Evolutionary conservation across 73 alveolate species (phyloP), one percentile per base, ranked within the genome.

Genomic region (Breviolum minutum): DNA sequence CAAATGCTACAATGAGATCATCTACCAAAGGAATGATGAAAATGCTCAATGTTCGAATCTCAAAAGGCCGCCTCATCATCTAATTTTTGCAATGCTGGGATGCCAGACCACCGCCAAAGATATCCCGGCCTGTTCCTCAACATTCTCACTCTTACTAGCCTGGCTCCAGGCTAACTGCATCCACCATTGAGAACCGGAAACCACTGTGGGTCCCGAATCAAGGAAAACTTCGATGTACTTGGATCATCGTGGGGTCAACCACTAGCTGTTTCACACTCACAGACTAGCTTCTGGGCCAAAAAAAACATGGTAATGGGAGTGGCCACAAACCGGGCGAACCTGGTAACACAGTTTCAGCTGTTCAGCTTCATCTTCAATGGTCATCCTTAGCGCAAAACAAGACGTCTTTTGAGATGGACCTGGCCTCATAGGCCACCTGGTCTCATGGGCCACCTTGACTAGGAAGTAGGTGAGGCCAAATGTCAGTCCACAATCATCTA

Each of bases 331-430:
- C n/a, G n/a, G n/a, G 77, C 54, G 54, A 74, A 82, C 98, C 98
- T 92, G 98, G 98, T 69, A 74, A 89, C 98, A 92, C 24, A 92
- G 73, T 54, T 74, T 92, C 54, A 92, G 80, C 27, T 20, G 20
- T n/a, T 92, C 98, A 11, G 98, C 98, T 80, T 92, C 98, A 20
- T 92, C 98, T 12, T 92, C 90, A 24, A 92, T 24, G n/a, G 98
- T 92, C n/a, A 92, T 74, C 98, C 98, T 92, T n/a, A 6, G 73
- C 63, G 32, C 5, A 64, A 64, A 40, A 11, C 69, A 11, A 66
- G 11, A 17, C 11, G 17, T 11, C 74, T 66, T 66, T 17, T 13
- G 74, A 66, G 24, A 66, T 66, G 24, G 11, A 66, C 17, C 17
- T 17, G 11, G 74, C 74, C 17, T 66, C 74, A 66, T 13, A 17